Conservation (phyloP, 768 basidiomycete genomes). For the Lactarius indigo region DNA sequence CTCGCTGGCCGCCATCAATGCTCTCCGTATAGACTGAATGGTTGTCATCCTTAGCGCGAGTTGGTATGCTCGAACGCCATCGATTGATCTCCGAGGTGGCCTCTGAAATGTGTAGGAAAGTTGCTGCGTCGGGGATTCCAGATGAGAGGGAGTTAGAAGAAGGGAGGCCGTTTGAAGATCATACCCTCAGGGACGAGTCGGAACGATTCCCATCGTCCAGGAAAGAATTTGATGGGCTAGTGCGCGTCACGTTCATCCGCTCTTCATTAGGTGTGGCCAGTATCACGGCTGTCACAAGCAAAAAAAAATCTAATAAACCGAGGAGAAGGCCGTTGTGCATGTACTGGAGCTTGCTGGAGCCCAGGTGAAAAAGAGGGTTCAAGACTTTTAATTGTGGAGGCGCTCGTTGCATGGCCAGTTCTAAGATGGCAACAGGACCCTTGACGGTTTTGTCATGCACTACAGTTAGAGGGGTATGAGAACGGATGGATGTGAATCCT, state of each 20-base stretch:
- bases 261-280: too few relatives aligned
- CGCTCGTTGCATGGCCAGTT: conserved; percentile 47
- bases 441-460: conserved; percentile 63
- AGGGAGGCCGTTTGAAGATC: not conserved
- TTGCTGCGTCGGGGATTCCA: too few relatives aligned
- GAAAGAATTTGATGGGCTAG: too few relatives aligned
- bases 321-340: too few relatives aligned
- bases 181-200: too few relatives aligned
- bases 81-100: conserved; percentile 7
- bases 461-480: conserved; percentile 29
- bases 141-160: not conserved
- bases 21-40: too few relatives aligned
- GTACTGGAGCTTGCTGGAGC: too few relatives aligned
- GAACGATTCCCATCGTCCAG: too few relatives aligned
- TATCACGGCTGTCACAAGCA: too few relatives aligned
- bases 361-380: too few relatives aligned
- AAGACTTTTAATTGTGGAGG: conserved; percentile 55
- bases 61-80: conserved; percentile 8
- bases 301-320: too few relatives aligned
- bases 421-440: conserved; percentile 62
- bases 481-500: not conserved
- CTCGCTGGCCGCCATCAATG: not conserved
- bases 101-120: not conserved
- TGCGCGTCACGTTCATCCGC: too few relatives aligned
- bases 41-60: not conserved